Percentiles rank a stretch among this genome's conserved stretches.
phyloP scores from a whole-genome alignment of 2,329 filamentous ascomycete genomes.

The Periconia digitata region DNA sequence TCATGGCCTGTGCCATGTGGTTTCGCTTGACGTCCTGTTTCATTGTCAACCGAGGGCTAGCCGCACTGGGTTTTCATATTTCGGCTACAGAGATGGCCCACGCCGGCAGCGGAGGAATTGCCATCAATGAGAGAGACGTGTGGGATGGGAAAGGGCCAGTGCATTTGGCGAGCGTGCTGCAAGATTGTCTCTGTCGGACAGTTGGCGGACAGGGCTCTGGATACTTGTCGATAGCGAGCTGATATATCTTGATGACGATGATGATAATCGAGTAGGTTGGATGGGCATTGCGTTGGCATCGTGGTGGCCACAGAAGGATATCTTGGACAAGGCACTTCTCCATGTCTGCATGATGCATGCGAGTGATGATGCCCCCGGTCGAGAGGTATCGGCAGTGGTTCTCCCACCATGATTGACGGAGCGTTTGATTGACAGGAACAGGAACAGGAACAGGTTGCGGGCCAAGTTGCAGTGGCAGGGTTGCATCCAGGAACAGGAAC shows the following conservation, averaged over 20 bases:
- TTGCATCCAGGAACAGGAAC: not conserved
- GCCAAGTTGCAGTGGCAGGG: too few relatives aligned
- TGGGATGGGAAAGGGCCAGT: constrained; percentile 13
- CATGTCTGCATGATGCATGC: too few relatives aligned
- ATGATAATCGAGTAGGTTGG: too few relatives aligned
- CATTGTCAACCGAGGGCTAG: constrained; percentile 16
- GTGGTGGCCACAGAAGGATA: too few relatives aligned
- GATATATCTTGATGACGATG: too few relatives aligned
- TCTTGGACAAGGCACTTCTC: too few relatives aligned
- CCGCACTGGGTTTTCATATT: not conserved
- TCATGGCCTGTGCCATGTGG: constrained; percentile 4
- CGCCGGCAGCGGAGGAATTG: not conserved
- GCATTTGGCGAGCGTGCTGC: constrained; percentile 2
- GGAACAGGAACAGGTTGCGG: not conserved
- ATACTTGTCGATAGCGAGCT: too few relatives aligned
- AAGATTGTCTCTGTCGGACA: constrained; percentile 5
- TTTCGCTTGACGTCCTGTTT: constrained; percentile 8
- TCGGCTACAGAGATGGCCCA: too few relatives aligned
- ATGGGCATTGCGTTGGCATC: too few relatives aligned
- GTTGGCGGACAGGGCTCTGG: not conserved
- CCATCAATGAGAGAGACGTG: constrained; percentile 11
- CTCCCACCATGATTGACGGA: not conserved
- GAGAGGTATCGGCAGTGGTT: not conserved
- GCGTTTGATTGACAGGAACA: not conserved
- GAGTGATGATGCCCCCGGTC: not conserved